Evolutionary conservation across 495 filamentous ascomycete genomes (phyloP).

Genomic region (Hypoxylon lienhwacheense): DNA sequence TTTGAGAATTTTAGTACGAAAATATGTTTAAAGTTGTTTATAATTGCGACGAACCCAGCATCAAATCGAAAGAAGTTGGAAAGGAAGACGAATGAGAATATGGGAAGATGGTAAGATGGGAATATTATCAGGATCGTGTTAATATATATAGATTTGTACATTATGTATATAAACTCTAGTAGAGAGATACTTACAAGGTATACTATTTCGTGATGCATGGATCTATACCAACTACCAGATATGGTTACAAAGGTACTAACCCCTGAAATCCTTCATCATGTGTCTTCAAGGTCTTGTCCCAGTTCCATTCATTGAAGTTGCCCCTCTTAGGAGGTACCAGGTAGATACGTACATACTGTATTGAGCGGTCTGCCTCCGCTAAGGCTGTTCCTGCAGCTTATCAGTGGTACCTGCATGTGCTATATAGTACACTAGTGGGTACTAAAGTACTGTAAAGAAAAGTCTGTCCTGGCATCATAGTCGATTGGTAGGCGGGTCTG

Average conservation of each 20-base stretch:
- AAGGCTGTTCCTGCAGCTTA: slow-evolving; percentile 35
- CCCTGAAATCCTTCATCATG: slow-evolving; percentile 25
- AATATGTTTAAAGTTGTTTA: neutral
- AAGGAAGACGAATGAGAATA: neutral
- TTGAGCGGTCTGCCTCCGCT: slow-evolving; percentile 13
- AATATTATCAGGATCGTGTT: neutral
- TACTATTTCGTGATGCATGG: slow-evolving; percentile 9
- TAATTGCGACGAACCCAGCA: slow-evolving; percentile 2
- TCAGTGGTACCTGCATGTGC: slow-evolving; percentile 31
- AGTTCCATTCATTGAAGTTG: no score
- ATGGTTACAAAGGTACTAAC: no score
- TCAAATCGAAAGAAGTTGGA: slow-evolving; percentile 4
- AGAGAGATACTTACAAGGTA: slow-evolving; percentile 2
- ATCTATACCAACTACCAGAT: slow-evolving; percentile 22
- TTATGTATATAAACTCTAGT: neutral
- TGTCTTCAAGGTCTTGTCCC: no score
- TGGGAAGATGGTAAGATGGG: slow-evolving; percentile 3
- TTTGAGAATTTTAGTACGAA: neutral
- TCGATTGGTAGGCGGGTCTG: neutral
- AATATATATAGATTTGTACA: slow-evolving; percentile 2
- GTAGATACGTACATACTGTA: no score
- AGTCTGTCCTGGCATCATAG: slow-evolving; percentile 15
- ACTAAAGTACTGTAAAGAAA: no score
- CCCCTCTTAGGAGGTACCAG: no score
- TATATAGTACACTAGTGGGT: no score